phyloP scores from a whole-genome alignment of 2,329 filamentous ascomycete species.

The Trichoderma koningii region DNA sequence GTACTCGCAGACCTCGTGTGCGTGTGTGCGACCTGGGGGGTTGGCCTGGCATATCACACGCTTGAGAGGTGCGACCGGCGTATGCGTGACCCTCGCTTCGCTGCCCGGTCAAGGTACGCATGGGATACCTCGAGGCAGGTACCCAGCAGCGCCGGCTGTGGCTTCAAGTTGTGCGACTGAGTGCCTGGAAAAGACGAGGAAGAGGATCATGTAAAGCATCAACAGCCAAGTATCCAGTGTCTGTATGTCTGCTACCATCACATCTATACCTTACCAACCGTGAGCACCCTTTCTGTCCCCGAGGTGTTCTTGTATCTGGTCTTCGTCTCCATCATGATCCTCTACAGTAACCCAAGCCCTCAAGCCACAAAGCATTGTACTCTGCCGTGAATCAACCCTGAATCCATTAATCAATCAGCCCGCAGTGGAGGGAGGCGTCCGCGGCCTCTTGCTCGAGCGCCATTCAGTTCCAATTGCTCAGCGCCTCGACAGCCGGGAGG shows the following conservation, averaged over 20 bases:
- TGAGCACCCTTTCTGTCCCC: no score
- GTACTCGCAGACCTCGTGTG: not conserved
- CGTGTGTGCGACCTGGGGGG: not conserved
- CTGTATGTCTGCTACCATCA: not conserved
- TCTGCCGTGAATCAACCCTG: no score
- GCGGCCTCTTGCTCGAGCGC: not conserved
- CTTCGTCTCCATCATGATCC: no score
- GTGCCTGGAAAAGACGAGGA: not conserved
- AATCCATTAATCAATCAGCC: no score
- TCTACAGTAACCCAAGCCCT: not conserved
- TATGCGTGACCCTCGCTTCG: not conserved
- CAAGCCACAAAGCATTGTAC: no score
- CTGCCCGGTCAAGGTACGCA: not conserved
- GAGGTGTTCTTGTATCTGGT: no score
- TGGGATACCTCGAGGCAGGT: not conserved
- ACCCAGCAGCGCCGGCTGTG: constrained; percentile 3
- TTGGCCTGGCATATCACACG: no score
- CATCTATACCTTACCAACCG: no score
- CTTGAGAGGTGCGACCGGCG: no score
- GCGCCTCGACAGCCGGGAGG: not conserved
- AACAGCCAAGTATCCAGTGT: no score
- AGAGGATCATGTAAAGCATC: not conserved
- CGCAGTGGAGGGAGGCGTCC: no score
- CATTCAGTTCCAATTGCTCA: not conserved
- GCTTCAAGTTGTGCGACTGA: not conserved